Conservation (phyloP, 148 eudicot species). For the Silene uniflora region DNA sequence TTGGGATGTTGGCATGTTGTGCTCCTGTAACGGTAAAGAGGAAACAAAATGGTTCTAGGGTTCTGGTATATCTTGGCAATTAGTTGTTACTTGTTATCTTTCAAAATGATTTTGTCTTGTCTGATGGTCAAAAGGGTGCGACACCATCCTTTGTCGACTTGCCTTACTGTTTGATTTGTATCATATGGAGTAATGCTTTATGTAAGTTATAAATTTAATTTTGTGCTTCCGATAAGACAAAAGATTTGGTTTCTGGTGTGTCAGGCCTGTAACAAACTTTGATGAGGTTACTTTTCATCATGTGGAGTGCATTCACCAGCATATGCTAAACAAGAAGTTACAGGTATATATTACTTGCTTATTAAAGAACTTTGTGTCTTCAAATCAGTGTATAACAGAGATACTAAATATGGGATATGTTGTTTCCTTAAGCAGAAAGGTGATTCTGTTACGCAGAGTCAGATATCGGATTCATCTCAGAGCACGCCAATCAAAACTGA, state of each 20-base stretch:
- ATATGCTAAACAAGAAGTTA: constrained; percentile 41
- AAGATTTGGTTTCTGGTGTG: constrained; percentile 13
- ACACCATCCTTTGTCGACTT: background rate
- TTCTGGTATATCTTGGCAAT: background rate
- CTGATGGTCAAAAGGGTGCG: background rate
- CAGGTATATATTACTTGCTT: constrained; percentile 44
- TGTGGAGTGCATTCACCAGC: constrained; percentile 75
- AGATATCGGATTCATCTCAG: constrained; percentile 36
- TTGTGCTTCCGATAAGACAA: background rate
- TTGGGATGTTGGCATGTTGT: background rate
- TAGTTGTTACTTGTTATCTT: background rate
- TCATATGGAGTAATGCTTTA: background rate
- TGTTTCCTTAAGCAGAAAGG: constrained; percentile 39
- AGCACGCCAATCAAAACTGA: constrained; percentile 44
- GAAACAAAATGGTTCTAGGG: background rate
- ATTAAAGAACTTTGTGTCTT: background rate
- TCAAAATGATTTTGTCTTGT: background rate
- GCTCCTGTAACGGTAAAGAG: background rate
- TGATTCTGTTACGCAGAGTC: constrained; percentile 36
- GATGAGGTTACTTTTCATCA: constrained; percentile 78
- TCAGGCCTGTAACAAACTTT: constrained; percentile 70
- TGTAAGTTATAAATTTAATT: background rate
- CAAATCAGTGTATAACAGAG: background rate
- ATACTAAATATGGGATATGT: background rate
- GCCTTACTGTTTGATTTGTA: background rate